A percentile compares a stretch with the other conserved stretches of the same genome.
These are phyloP conservation scores for Striga hermonthica DNA, from an alignment of 305 asterid genomes.

Conservation along the genomic window DNA sequence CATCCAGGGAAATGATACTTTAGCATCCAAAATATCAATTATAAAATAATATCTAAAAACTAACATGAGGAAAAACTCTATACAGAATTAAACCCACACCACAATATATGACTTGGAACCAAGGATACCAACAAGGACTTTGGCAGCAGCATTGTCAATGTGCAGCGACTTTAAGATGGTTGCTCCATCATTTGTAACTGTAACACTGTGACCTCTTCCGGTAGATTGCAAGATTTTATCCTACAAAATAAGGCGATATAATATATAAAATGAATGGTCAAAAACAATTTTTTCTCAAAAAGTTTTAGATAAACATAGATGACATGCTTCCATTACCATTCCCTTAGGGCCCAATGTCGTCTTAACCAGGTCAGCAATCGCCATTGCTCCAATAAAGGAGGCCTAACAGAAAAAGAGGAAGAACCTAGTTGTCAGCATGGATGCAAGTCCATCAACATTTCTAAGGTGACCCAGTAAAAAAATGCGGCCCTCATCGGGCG, in stretches of 20 bases:
- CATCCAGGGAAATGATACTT: background rate
- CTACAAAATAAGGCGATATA: slow-evolving; percentile 37
- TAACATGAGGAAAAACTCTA: slow-evolving; percentile 1
- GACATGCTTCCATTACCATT: slow-evolving; percentile 43
- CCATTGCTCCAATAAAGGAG: slow-evolving; percentile 93
- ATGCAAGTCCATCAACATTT: slow-evolving; percentile 1
- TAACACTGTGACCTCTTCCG: slow-evolving; percentile 84
- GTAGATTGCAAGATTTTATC: slow-evolving; percentile 96
- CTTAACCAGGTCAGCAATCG: slow-evolving; percentile 91
- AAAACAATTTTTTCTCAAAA: background rate
- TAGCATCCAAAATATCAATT: background rate
- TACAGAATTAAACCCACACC: background rate
- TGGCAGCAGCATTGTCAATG: slow-evolving; percentile 96
- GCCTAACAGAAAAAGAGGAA: slow-evolving; percentile 42
- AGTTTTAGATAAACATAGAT: slow-evolving; percentile 15
- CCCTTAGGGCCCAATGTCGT: slow-evolving; percentile 98
- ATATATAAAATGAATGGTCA: slow-evolving; percentile 8
- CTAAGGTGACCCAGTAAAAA: no score
- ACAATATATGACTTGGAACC: slow-evolving; percentile 7
- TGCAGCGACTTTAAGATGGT: slow-evolving; percentile 94
- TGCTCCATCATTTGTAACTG: slow-evolving; percentile 98
- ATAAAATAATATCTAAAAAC: background rate
- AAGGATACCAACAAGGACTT: slow-evolving; percentile 94
- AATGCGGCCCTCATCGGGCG: background rate
- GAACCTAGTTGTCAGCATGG: slow-evolving; percentile 26